phyloP scores from a whole-genome alignment of 192 early-diverging fungal species.

The Funneliformis geosporum region DNA sequence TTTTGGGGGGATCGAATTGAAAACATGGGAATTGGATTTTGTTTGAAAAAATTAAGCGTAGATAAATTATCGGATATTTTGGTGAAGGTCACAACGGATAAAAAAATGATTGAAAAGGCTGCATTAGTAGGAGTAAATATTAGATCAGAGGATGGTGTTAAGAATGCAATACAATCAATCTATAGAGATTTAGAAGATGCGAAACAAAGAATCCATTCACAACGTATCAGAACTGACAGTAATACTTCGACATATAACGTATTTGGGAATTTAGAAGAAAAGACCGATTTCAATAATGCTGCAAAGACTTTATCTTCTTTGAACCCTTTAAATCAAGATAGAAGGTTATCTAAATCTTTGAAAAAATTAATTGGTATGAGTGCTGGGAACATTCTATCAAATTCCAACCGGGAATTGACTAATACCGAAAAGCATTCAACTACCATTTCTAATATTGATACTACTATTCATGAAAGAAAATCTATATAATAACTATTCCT shows the following conservation, averaged over 20 bases:
- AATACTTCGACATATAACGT: background rate
- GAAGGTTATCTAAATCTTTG: background rate
- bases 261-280: background rate
- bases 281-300: background rate
- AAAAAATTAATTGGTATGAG: background rate
- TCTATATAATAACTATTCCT: too few species aligned
- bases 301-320: background rate
- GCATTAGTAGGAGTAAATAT: conserved; percentile 55
- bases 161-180: conserved; percentile 57
- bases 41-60: conserved; percentile 57
- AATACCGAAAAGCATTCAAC: too few species aligned
- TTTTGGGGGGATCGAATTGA: conserved; percentile 74
- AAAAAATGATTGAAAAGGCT: conserved; percentile 54
- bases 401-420: too few species aligned
- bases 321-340: background rate
- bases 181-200: conserved; percentile 64
- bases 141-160: conserved; percentile 59
- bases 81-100: conserved; percentile 53
- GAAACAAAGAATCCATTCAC: conserved; percentile 39
- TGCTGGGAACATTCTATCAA: too few species aligned
- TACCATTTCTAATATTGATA: too few species aligned
- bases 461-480: too few species aligned
- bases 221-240: conserved; percentile 13
- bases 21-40: conserved; percentile 63
- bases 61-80: conserved; percentile 55